phyloP scores from a whole-genome alignment of 768 basidiomycete species.

The Hemileccinum impolitum region DNA sequence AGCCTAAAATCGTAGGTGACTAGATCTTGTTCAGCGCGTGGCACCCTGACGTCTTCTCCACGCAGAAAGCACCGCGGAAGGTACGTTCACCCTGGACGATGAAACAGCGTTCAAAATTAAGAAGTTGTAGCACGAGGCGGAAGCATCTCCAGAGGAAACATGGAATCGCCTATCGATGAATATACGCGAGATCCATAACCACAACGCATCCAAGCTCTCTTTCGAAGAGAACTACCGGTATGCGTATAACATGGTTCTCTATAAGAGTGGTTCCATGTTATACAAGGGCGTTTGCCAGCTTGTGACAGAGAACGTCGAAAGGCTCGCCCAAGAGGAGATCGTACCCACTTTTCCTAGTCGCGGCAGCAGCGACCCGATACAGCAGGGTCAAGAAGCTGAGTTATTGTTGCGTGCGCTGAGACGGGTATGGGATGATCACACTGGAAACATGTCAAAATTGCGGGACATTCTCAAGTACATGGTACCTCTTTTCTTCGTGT shows the following conservation, averaged over 20 bases:
- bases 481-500: constrained; percentile 46
- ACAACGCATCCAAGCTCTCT: constrained; percentile 84
- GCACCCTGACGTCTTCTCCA: constrained; percentile 15
- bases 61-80: constrained; percentile 46
- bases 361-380: constrained; percentile 61
- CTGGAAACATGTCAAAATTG: constrained; percentile 81
- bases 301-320: constrained; percentile 78
- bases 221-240: constrained; percentile 94
- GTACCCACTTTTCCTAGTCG: constrained; percentile 80
- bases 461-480: constrained; percentile 93
- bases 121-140: constrained; percentile 58
- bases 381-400: constrained; percentile 82
- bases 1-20: constrained; percentile 41
- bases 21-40: constrained; percentile 17
- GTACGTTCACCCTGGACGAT: constrained; percentile 28
- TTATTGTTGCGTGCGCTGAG: constrained; percentile 77
- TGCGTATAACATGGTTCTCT: constrained; percentile 91
- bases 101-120: neutral
- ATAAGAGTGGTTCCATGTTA: constrained; percentile 78
- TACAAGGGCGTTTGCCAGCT: constrained; percentile 83
- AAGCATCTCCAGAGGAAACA: constrained; percentile 76
- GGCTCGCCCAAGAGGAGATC: constrained; percentile 71
- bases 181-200: constrained; percentile 91
- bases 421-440: constrained; percentile 93
- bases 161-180: constrained; percentile 81